Base-by-base conservation (phyloP, 805 yeast species). In the Saccharomycodes ludwigii region DNA sequence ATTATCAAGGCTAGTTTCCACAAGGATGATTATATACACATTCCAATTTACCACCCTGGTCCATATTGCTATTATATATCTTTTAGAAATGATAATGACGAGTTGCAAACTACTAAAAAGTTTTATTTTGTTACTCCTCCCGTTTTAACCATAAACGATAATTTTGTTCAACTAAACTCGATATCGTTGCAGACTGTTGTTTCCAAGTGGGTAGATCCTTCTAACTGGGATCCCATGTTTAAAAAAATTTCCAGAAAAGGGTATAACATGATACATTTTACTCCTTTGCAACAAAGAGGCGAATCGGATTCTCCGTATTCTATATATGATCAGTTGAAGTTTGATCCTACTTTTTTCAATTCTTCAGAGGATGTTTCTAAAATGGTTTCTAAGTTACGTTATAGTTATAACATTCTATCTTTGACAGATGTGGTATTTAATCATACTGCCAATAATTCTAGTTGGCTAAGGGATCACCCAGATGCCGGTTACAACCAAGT, bases 231-330 rank as follows among this genome's bases (percentile, higher is more conserved):
- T 35, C 50, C 56, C 1, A 59, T 80, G 35, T 80, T 88, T 36
- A 50, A 53, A 2, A 68, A 68, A 28, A 68, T 88, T 27, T 57
- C 76, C 11, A 50, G 57, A 6, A 91, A 91, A 54, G 86, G 91
- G 14, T 88, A 88, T 61, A 91, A 91, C 54, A 83, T 88, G 95
- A 63, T 91, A 27, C 98, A 88, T 60, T 88, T 88, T 53, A 86
- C 96, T 5, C 98, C 98, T 0, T 63, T 88, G 43, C 95, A 88
- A 56, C 59, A 75, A 40, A 66, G 97, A 34, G 98, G 98, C 21
- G 78, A 67, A 39, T 81, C 95, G 1, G 71, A 86, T 52, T 86
- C 96, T 5, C 98, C 98, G 0, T 88, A 86, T 50, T 82, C 95
- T 3, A 83, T 88, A 33, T 76, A 59, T 44, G 95, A 88, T 52